A percentile compares a stretch with the other conserved stretches of the same genome.
These are phyloP conservation scores for Mycena pura DNA, from an alignment of 768 basidiomycete species.

Conservation along the genomic window DNA sequence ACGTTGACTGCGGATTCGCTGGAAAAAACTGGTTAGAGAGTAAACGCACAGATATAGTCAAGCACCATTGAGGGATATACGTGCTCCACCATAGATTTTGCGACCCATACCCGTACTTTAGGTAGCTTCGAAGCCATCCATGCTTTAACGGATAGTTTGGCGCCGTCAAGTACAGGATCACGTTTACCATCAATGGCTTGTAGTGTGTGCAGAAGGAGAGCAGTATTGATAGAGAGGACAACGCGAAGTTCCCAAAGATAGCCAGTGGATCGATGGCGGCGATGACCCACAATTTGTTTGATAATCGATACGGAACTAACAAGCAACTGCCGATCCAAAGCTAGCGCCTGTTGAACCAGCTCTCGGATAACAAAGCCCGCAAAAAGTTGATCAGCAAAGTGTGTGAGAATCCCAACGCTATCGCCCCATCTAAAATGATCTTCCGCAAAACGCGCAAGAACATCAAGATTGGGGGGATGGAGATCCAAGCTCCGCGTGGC, in stretches of 20 bases:
- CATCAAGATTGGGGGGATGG: not conserved
- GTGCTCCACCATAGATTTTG: conserved; percentile 8
- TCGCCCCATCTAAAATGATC: conserved; percentile 13
- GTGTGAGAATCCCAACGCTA: conserved; percentile 6
- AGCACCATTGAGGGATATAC: not conserved
- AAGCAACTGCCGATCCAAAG: not conserved
- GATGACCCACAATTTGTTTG: not conserved
- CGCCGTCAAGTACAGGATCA: not conserved
- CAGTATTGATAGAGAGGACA: not conserved
- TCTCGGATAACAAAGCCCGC: conserved; percentile 6
- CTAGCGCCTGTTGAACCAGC: not conserved
- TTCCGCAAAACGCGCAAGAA: conserved; percentile 13
- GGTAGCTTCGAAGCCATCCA: not conserved
- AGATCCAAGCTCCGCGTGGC: not conserved
- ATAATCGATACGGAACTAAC: not conserved
- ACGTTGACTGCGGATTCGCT: no score
- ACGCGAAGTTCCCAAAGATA: conserved; percentile 8
- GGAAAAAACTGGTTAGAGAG: no score
- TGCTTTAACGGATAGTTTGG: not conserved
- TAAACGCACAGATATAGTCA: not conserved
- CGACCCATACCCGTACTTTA: not conserved
- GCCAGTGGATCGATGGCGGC: conserved; percentile 4
- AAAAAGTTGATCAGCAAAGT: conserved; percentile 10
- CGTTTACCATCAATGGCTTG: not conserved
- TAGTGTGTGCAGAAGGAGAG: not conserved